Percentiles rank a stretch among this genome's conserved stretches.
Evolutionary conservation across 1,139 yeast genomes (phyloP).

Genomic region (Zhuliangozyma parablackwelliae): DNA sequence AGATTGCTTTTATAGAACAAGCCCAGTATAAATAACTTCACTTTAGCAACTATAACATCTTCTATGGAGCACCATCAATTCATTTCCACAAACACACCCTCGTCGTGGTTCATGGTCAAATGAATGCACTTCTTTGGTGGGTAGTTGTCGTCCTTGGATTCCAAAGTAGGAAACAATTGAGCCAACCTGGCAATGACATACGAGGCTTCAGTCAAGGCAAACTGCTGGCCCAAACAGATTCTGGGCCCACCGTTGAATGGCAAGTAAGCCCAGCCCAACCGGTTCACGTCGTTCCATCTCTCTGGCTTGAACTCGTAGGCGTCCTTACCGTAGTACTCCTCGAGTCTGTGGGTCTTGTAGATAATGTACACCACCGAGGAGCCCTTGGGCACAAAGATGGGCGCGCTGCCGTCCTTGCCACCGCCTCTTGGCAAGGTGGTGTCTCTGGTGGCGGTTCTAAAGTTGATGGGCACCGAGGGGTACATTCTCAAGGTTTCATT

Average conservation of each 20-base stretch:
- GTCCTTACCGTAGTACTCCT: constrained; percentile 45
- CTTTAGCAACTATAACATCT: too few species aligned
- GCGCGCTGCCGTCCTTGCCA: constrained; percentile 38
- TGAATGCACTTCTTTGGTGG: constrained; percentile 31
- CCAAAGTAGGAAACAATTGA: constrained; percentile 35
- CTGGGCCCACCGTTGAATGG: constrained; percentile 65
- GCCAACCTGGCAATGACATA: constrained; percentile 44
- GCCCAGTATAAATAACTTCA: too few species aligned
- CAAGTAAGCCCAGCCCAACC: constrained; percentile 49
- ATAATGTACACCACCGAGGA: constrained; percentile 41
- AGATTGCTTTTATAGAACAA: too few species aligned
- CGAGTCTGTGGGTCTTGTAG: constrained; percentile 43
- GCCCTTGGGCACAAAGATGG: constrained; percentile 45
- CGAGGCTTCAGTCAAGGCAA: constrained; percentile 54
- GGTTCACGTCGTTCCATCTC: constrained; percentile 39
- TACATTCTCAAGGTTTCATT: constrained; percentile 52
- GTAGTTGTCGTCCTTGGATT: constrained; percentile 20
- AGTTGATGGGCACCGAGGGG: constrained; percentile 54
- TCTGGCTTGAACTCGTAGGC: constrained; percentile 46
- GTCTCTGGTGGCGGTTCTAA: constrained; percentile 36
- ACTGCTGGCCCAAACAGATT: constrained; percentile 59
- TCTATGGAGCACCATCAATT: neutral
- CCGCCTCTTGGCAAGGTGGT: constrained; percentile 51
- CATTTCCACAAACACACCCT: constrained; percentile 21
- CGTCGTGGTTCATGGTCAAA: constrained; percentile 24